Percentiles rank a stretch among this genome's conserved stretches.
Evolutionary conservation across 305 asterid genomes (phyloP).

Genomic region (Fraxinus platypoda): DNA sequence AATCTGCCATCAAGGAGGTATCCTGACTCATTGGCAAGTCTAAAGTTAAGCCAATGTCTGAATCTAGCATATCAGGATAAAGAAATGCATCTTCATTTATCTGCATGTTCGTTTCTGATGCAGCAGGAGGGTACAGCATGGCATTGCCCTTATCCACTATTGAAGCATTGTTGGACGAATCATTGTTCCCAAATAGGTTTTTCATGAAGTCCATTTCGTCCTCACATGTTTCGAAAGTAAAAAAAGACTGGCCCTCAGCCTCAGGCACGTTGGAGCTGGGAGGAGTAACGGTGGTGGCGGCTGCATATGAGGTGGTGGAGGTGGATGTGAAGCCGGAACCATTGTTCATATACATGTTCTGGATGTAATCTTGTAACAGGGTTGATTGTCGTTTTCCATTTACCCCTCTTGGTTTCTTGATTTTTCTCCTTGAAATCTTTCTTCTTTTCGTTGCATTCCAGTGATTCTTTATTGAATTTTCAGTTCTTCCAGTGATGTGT

Average conservation of each 20-base stretch:
- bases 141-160: neutral
- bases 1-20: neutral
- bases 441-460: conserved; percentile 72
- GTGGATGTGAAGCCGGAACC: neutral
- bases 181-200: conserved; percentile 34
- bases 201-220: conserved; percentile 62
- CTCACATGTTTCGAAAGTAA: conserved; percentile 26
- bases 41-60: neutral
- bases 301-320: neutral
- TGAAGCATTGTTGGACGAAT: neutral
- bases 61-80: conserved; percentile 20
- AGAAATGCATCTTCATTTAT: neutral
- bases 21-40: conserved; percentile 11
- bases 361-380: conserved; percentile 55
- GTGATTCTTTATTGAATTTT: conserved; percentile 78
- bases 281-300: neutral
- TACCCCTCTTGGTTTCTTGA: conserved; percentile 31
- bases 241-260: neutral
- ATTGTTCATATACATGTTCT: conserved; percentile 14
- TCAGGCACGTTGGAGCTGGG: neutral
- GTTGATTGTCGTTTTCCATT: conserved; percentile 29
- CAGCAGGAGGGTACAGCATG: neutral
- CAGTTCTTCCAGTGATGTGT: conserved; percentile 26
- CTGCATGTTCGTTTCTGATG: conserved; percentile 2
- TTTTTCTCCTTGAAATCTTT: conserved; percentile 35